Percentiles rank a stretch among this genome's conserved stretches.
Evolutionary conservation across 2,329 filamentous ascomycete species (phyloP).

Genomic region (Apiospora koreana): DNA sequence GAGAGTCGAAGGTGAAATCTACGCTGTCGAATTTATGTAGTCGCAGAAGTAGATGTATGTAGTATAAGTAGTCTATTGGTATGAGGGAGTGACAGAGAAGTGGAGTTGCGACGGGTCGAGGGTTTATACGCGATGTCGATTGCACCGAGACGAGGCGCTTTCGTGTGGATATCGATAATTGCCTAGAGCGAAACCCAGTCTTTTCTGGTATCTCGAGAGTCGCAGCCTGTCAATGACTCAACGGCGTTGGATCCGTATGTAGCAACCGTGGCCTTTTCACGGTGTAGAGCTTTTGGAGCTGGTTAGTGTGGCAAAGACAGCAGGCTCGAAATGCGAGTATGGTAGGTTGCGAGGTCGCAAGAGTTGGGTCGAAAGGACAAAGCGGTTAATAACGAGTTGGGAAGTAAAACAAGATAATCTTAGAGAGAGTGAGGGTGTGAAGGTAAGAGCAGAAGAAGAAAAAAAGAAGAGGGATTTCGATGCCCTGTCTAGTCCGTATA

Average conservation of each 20-base stretch:
- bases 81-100: not conserved
- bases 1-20: not conserved
- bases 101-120: not conserved
- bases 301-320: slow-evolving; percentile 20
- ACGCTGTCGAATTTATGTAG: not conserved
- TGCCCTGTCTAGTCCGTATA: not conserved
- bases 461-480: slow-evolving; percentile 10
- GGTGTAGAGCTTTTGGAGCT: slow-evolving; percentile 13
- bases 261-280: slow-evolving; percentile 28
- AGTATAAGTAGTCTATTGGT: not conserved
- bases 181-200: not conserved
- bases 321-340: not conserved
- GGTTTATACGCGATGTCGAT: not conserved
- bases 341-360: not conserved
- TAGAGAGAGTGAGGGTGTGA: slow-evolving; percentile 1
- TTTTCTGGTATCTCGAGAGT: slow-evolving; percentile 1
- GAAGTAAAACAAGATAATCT: not conserved
- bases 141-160: not conserved
- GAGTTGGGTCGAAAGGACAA: not conserved
- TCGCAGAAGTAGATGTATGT: not conserved
- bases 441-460: slow-evolving; percentile 9
- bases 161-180: not conserved
- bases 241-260: slow-evolving; percentile 11
- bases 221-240: not conserved
- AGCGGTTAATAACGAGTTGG: not conserved